Percentiles rank a stretch among this genome's conserved stretches.
Evolutionary conservation across 352 stramenopile genomes (phyloP).

Genomic region (Phytophthora tubulina): DNA sequence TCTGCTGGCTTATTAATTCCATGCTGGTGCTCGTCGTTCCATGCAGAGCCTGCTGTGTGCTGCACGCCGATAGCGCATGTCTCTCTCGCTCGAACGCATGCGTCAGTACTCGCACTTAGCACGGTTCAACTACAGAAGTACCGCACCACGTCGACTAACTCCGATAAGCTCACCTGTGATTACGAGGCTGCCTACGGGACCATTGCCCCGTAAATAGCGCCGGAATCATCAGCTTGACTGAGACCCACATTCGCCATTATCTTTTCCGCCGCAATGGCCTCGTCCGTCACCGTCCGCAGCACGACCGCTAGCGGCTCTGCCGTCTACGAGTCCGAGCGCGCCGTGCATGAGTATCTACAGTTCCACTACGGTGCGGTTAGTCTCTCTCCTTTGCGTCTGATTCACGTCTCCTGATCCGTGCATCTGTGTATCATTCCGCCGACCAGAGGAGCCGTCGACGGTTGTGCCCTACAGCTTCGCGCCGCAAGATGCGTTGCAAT

Average conservation of each 20-base stretch:
- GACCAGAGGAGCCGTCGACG: constrained; percentile 65
- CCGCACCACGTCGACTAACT: not conserved
- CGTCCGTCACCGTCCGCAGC: constrained; percentile 57
- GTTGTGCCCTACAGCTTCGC: constrained; percentile 78
- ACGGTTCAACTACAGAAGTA: constrained; percentile 1
- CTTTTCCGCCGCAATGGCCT: constrained; percentile 25
- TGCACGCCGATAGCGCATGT: not conserved
- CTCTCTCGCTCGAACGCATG: constrained; percentile 9
- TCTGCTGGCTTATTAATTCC: not conserved
- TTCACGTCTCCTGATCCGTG: not conserved
- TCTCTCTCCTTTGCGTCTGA: not conserved
- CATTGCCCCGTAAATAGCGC: constrained; percentile 1
- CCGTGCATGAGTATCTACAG: constrained; percentile 92
- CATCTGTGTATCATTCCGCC: not conserved
- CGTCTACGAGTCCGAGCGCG: constrained; percentile 90
- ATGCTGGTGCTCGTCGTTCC: too few relatives aligned
- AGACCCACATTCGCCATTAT: not conserved
- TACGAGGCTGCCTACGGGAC: constrained; percentile 12
- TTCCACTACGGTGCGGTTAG: constrained; percentile 86
- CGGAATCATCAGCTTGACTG: constrained; percentile 18
- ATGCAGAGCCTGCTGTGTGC: too few relatives aligned
- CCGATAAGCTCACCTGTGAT: constrained; percentile 8
- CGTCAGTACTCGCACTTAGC: constrained; percentile 26
- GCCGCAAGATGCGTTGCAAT: constrained; percentile 85
- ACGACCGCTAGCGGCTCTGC: constrained; percentile 89